Evolutionary conservation across 148 eudicot genomes (phyloP).

Genomic region (Rheum nobile): DNA sequence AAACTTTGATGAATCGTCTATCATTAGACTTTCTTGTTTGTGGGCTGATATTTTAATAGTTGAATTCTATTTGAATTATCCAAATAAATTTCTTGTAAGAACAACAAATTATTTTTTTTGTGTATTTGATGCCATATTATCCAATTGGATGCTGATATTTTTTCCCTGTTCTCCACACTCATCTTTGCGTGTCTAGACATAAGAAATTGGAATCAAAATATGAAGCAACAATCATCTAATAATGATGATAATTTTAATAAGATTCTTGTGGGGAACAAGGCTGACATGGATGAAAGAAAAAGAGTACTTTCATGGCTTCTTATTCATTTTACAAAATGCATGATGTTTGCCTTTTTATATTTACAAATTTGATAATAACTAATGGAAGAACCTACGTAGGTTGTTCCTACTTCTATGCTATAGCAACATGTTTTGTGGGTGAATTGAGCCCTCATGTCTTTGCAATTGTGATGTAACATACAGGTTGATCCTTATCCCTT

Average conservation of each 20-base stretch:
- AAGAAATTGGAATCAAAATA: constrained; percentile 83
- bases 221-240: constrained; percentile 79
- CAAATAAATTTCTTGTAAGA: not conserved
- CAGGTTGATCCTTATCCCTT: too few species aligned
- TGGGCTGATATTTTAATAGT: not conserved
- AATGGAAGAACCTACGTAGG: constrained; percentile 18
- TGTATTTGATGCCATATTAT: not conserved
- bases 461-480: too few species aligned
- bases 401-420: constrained; percentile 75
- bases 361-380: not conserved
- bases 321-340: not conserved
- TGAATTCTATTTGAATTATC: not conserved
- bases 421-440: too few species aligned
- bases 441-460: too few species aligned
- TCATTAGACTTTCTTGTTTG: not conserved
- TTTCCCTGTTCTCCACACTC: not conserved
- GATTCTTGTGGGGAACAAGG: constrained; percentile 80
- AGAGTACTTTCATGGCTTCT: constrained; percentile 27
- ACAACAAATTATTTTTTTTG: not conserved
- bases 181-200: constrained; percentile 30
- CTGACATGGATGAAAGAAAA: constrained; percentile 90
- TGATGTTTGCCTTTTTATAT: not conserved
- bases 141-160: not conserved
- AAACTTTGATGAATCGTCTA: not conserved
- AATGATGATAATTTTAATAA: constrained; percentile 72